Percentiles rank a stretch among this genome's conserved stretches.
Conservation (phyloP, 73 alveolate genomes). For the Durusdinium trenchii region DNA sequence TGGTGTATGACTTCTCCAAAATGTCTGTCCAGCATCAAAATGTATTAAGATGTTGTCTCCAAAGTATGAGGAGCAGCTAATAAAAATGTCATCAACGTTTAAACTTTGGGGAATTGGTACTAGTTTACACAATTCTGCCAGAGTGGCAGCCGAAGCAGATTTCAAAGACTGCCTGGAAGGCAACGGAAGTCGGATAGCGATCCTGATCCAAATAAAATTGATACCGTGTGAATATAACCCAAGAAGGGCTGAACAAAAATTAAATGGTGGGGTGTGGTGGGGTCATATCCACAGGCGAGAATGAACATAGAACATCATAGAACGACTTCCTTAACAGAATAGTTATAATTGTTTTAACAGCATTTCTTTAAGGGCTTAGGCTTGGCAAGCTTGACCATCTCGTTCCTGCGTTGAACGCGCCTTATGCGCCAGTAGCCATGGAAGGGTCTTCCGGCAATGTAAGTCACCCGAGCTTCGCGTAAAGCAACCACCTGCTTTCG, state of each 20-base stretch:
- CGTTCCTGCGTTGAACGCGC: too few relatives aligned
- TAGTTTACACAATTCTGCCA: background rate
- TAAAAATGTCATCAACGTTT: background rate
- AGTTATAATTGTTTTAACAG: too few relatives aligned
- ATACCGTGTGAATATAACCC: too few relatives aligned
- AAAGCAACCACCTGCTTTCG: conserved; percentile 69
- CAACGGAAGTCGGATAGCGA: background rate
- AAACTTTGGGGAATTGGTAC: background rate
- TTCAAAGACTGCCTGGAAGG: conserved; percentile 24
- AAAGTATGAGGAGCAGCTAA: background rate
- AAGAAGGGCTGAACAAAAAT: too few relatives aligned
- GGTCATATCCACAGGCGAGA: too few relatives aligned
- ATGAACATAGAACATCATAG: too few relatives aligned
- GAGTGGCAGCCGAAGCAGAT: conserved; percentile 40
- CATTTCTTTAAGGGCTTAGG: too few relatives aligned
- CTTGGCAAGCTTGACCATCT: too few relatives aligned
- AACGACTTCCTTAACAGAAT: too few relatives aligned
- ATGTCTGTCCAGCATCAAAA: background rate
- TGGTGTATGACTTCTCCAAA: background rate
- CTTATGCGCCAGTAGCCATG: conserved; percentile 93
- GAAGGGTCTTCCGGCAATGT: conserved; percentile 82
- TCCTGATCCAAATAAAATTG: too few relatives aligned
- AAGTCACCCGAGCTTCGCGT: conserved; percentile 82
- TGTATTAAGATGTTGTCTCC: background rate
- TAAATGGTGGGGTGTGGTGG: too few relatives aligned